Evolutionary conservation across 768 basidiomycete genomes (phyloP).

Genomic region (Astraeus odoratus): DNA sequence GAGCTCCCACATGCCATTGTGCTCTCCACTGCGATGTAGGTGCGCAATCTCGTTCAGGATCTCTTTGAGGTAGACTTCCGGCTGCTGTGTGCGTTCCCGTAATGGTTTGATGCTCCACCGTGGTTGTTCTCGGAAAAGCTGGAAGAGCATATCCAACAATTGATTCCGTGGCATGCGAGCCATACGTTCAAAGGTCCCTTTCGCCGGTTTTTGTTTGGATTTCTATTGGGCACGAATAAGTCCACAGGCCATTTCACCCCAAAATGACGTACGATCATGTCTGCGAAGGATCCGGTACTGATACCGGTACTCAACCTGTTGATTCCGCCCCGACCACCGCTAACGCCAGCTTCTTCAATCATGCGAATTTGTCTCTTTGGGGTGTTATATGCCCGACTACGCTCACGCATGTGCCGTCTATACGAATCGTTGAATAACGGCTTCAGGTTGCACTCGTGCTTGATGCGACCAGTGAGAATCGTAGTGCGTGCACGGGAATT

Average conservation of each 20-base stretch:
- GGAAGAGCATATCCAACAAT: slow-evolving; percentile 77
- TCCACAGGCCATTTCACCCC: neutral
- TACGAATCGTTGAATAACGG: slow-evolving; percentile 65
- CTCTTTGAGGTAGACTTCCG: slow-evolving; percentile 82
- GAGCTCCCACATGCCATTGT: slow-evolving; percentile 76
- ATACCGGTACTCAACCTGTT: slow-evolving; percentile 77
- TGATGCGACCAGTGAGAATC: slow-evolving; percentile 71
- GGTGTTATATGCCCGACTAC: slow-evolving; percentile 60
- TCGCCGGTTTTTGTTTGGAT: slow-evolving; percentile 59
- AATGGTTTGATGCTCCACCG: slow-evolving; percentile 77
- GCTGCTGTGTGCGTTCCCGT: slow-evolving; percentile 78
- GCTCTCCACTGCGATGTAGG: slow-evolving; percentile 73
- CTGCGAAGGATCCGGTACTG: slow-evolving; percentile 51
- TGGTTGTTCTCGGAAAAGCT: slow-evolving; percentile 68
- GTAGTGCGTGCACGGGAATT: slow-evolving; percentile 68
- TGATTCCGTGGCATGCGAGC: slow-evolving; percentile 89
- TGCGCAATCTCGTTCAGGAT: slow-evolving; percentile 69
- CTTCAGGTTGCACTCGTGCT: slow-evolving; percentile 72
- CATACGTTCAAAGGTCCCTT: slow-evolving; percentile 79
- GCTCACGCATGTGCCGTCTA: slow-evolving; percentile 63
- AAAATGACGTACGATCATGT: slow-evolving; percentile 51
- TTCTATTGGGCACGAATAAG: slow-evolving; percentile 30
- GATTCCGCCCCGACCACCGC: slow-evolving; percentile 65
- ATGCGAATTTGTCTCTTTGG: slow-evolving; percentile 59
- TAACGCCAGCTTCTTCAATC: slow-evolving; percentile 66